Conservation (phyloP, 1,284 basidiomycete species). For the Mycena sp. region DNA sequence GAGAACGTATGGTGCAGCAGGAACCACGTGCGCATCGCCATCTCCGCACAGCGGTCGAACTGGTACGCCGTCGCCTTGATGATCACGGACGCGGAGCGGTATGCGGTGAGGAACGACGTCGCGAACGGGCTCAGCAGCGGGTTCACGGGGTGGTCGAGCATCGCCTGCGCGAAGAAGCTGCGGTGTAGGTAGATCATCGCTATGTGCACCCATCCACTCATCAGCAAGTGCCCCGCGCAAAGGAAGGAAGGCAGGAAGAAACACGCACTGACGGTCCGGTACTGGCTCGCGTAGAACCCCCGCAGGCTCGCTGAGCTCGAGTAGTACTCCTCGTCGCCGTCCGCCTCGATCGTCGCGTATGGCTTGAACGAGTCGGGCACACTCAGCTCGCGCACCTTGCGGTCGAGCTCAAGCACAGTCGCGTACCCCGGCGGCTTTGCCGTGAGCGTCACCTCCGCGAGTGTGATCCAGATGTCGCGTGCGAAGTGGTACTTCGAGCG, state of each 20-base stretch:
- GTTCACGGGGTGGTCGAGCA: slow-evolving; percentile 56
- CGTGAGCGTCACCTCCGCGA: slow-evolving; percentile 53
- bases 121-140: slow-evolving; percentile 57
- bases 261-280: slow-evolving; percentile 56
- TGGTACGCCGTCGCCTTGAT: slow-evolving; percentile 55
- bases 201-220: slow-evolving; percentile 25
- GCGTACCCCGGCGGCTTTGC: slow-evolving; percentile 54
- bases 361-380: slow-evolving; percentile 53
- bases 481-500: slow-evolving; percentile 56
- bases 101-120: slow-evolving; percentile 57
- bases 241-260: not conserved
- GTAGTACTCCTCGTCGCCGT: slow-evolving; percentile 50
- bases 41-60: slow-evolving; percentile 53
- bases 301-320: slow-evolving; percentile 51
- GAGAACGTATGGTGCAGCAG: slow-evolving; percentile 57
- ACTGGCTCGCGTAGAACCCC: slow-evolving; percentile 55
- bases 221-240: not conserved
- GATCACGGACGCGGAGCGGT: slow-evolving; percentile 55
- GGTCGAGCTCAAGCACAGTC: slow-evolving; percentile 56
- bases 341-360: slow-evolving; percentile 48
- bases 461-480: slow-evolving; percentile 53
- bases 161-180: slow-evolving; percentile 58
- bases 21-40: slow-evolving; percentile 57
- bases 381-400: slow-evolving; percentile 51
- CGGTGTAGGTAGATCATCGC: slow-evolving; percentile 60